Percentiles rank a stretch among this genome's conserved stretches.
Evolutionary conservation across 257 asterid species (phyloP).

Genomic region (Solanum ossicruentum): DNA sequence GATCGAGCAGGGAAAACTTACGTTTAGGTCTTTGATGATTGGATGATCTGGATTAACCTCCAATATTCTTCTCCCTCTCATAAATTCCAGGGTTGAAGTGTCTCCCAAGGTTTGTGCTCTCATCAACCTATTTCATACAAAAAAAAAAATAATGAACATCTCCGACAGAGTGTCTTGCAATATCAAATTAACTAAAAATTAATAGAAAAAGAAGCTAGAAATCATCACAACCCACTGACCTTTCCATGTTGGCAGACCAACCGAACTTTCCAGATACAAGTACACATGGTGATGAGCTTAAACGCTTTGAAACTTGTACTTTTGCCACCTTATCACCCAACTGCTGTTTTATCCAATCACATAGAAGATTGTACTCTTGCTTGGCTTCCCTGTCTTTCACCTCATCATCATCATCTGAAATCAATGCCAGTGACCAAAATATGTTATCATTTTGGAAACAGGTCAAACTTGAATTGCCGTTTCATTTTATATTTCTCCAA

Average conservation of each 20-base stretch:
- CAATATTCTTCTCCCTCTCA: slow-evolving; percentile 93
- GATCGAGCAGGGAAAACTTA: slow-evolving; percentile 10
- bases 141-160: background rate
- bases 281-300: slow-evolving; percentile 97
- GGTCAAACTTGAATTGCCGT: background rate
- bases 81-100: slow-evolving; percentile 81
- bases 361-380: slow-evolving; percentile 77
- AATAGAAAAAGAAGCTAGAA: background rate
- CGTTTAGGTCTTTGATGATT: slow-evolving; percentile 80
- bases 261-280: slow-evolving; percentile 99
- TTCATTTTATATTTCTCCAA: background rate
- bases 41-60: slow-evolving; percentile 98
- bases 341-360: slow-evolving; percentile 96
- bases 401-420: slow-evolving; percentile 81
- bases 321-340: slow-evolving; percentile 95
- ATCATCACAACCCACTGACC: slow-evolving; percentile 21
- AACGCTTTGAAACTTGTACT: slow-evolving; percentile 85
- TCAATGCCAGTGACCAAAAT: background rate
- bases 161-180: background rate
- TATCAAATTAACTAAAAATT: background rate
- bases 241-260: slow-evolving; percentile 99
- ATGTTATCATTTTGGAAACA: background rate
- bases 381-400: slow-evolving; percentile 69
- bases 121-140: slow-evolving; percentile 52
- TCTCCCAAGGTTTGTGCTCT: slow-evolving; percentile 95